phyloP scores from a whole-genome alignment of 768 basidiomycete species.

The Roridomyces roridus region DNA sequence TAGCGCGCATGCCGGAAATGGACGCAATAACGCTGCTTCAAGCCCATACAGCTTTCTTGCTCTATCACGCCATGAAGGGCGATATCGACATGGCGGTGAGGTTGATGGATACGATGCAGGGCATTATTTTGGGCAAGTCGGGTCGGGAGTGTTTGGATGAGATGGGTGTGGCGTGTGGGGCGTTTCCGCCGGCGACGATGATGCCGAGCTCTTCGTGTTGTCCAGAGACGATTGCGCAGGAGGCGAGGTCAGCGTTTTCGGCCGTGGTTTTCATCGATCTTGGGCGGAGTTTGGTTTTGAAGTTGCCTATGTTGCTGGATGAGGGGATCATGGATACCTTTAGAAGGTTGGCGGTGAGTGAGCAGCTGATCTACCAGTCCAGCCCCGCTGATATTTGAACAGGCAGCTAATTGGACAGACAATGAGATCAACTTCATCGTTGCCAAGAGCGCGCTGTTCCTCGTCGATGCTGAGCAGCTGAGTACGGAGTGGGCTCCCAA shows the following conservation, averaged over 20 bases:
- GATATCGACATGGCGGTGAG: background rate
- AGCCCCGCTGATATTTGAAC: background rate
- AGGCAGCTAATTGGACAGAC: background rate
- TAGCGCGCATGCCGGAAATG: constrained; percentile 2
- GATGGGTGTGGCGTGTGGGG: no score
- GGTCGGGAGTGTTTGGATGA: no score
- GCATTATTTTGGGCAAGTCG: background rate
- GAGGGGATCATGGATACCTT: constrained; percentile 2
- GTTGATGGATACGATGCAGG: background rate
- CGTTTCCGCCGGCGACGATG: no score
- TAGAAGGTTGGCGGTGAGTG: background rate
- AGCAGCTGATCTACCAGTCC: no score
- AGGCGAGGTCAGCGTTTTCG: constrained; percentile 7
- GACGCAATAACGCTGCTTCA: background rate
- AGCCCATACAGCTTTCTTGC: background rate
- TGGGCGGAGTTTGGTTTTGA: background rate
- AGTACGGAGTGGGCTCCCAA: background rate
- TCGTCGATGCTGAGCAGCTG: background rate
- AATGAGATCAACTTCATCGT: constrained; percentile 10
- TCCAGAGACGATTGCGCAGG: background rate
- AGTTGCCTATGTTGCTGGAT: background rate
- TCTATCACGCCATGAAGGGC: background rate
- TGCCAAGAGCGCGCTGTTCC: background rate
- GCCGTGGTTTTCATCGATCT: constrained; percentile 11
- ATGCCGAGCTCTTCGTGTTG: no score